phyloP scores from a whole-genome alignment of 257 asterid species.

The Lavandula angustifolia region DNA sequence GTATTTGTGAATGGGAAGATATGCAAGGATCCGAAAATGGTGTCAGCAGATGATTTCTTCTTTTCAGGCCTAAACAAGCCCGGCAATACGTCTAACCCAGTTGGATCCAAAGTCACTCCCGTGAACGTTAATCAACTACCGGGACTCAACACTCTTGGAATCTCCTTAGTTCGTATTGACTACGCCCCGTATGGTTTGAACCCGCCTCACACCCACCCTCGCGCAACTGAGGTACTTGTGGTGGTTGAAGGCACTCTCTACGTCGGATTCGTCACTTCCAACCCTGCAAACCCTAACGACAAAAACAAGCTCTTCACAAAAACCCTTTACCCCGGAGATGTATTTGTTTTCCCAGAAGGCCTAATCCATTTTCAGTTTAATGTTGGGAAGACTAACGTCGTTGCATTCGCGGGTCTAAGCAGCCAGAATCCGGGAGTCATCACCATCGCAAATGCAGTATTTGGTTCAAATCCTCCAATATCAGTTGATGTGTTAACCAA shows the following conservation, averaged over 20 bases:
- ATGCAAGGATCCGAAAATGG: slow-evolving; percentile 13
- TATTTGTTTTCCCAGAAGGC: slow-evolving; percentile 40
- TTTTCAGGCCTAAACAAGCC: neutral
- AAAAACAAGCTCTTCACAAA: slow-evolving; percentile 38
- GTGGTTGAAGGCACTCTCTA: slow-evolving; percentile 35
- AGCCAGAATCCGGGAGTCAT: slow-evolving; percentile 45
- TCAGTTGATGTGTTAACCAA: neutral
- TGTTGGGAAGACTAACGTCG: slow-evolving; percentile 24
- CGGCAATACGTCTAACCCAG: neutral
- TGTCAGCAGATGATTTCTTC: slow-evolving; percentile 4
- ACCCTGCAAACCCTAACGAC: slow-evolving; percentile 26
- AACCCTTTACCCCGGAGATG: slow-evolving; percentile 25
- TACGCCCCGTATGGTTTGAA: slow-evolving; percentile 31
- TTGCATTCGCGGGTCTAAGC: slow-evolving; percentile 34
- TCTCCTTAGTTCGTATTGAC: slow-evolving; percentile 34
- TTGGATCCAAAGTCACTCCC: slow-evolving; percentile 29
- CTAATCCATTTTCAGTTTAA: slow-evolving; percentile 39
- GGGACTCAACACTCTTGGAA: slow-evolving; percentile 45
- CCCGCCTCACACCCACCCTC: slow-evolving; percentile 45
- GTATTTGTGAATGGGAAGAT: slow-evolving; percentile 13
- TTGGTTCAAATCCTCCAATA: slow-evolving; percentile 38
- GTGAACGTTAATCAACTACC: slow-evolving; percentile 37
- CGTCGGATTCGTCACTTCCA: slow-evolving; percentile 41
- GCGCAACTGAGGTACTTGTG: slow-evolving; percentile 40
- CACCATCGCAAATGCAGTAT: slow-evolving; percentile 38